These are phyloP conservation scores for Claviceps maximensis DNA, from an alignment of 2,329 filamentous ascomycete genomes.

Conservation along the genomic window DNA sequence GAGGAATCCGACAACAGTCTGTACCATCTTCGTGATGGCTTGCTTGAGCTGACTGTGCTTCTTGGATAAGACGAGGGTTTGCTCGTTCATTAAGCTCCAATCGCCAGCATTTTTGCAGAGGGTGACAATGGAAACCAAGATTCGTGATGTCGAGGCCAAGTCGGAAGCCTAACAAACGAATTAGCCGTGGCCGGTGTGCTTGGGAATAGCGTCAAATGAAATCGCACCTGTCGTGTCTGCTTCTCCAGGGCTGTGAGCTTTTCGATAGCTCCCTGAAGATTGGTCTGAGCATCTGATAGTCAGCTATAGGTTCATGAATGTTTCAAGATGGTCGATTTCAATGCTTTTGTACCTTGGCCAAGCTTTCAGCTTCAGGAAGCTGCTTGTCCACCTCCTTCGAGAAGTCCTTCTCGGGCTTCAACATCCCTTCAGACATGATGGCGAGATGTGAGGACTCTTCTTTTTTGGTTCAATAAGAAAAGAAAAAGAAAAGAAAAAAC, in stretches of 20 bases:
- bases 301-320: conserved; percentile 5
- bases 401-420: conserved; percentile 98
- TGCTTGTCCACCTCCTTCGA: conserved; percentile 88
- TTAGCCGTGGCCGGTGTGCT: conserved; percentile 9
- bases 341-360: conserved; percentile 54
- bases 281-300: conserved; percentile 35
- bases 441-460: background rate
- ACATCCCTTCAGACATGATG: conserved; percentile 64
- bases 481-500: too few species aligned
- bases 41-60: conserved; percentile 99
- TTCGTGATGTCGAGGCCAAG: conserved; percentile 82
- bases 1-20: conserved; percentile 85
- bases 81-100: conserved; percentile 92
- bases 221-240: conserved; percentile 79
- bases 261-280: conserved; percentile 80
- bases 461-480: background rate
- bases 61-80: conserved; percentile 90
- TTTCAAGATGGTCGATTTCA: conserved; percentile 21
- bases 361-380: conserved; percentile 78
- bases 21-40: conserved; percentile 97
- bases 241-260: conserved; percentile 89
- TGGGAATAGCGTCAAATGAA: conserved; percentile 6
- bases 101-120: conserved; percentile 87
- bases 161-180: conserved; percentile 60
- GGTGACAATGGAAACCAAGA: conserved; percentile 79